Base-by-base conservation (phyloP, 139 green algal species). In the Coelastrella sp. region DNA sequence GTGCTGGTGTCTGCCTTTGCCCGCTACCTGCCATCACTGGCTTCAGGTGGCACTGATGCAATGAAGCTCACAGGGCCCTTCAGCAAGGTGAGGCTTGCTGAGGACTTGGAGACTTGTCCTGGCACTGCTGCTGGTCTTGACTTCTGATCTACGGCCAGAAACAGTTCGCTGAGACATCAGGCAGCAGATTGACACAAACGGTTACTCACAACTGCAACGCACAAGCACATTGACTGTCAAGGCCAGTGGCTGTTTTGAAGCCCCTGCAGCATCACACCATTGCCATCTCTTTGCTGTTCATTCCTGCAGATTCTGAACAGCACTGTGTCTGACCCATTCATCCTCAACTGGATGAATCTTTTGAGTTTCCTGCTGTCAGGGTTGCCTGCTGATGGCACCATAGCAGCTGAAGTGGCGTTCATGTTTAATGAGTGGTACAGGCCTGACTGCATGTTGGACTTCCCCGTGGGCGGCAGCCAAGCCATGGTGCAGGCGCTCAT, bases 351-450 rank as follows among this genome's bases (percentile, higher is more conserved):
- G 95, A 78, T 99, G 79, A 96, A 99, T 93, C 95, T 99, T 88
- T 95, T 99, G 35, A 98, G 93, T 93, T 99, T 99, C 94, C 91
- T 99, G 86, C 93, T 99, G 17, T 97, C 91, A 12, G 98, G 98
- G 4, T 92, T 98, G 83, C 96, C 97, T 15, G 96, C 98, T 15
- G 93, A 97, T 56, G 98, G 96, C 57, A 99, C 98, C 22, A 97
- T 99, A 60, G 97, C 96, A 4, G 98, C 98, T 4, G 98, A 99
- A 89, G 93, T 98, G 61, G 97, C 96, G 0, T 99, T 97, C 93
- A 99, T 99, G 97, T 98, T 98, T 88, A 95, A 96, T 76, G 93
- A 94, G 68, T 88, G 84, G 74, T 98, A 97, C 93, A 91, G 93
- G 27, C 95, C 95, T 0, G 91, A 96, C 78, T 95, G 93, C 87